Percentiles rank a stretch among this genome's conserved stretches.
Conservation (phyloP, 306 rosid species). For the Sphenostylis stenocarpa region DNA sequence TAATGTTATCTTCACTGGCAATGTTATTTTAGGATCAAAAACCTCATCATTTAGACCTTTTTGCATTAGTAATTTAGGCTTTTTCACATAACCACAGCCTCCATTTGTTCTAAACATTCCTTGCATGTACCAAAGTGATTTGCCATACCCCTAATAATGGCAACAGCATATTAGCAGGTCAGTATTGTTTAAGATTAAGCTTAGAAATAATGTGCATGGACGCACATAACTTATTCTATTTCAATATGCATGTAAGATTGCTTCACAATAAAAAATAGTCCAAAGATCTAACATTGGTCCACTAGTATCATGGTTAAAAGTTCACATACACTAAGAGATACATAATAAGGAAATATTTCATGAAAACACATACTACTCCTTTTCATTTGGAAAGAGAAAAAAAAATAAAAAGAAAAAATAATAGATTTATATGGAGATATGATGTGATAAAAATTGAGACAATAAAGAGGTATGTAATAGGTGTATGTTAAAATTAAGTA, state of each 20-base stretch:
- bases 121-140: constrained; percentile 71
- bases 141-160: constrained; percentile 62
- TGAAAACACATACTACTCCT: no score
- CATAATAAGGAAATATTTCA: no score
- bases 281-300: neutral
- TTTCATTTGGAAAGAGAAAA: no score
- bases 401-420: no score
- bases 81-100: constrained; percentile 78
- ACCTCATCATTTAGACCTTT: constrained; percentile 50
- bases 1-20: constrained; percentile 53
- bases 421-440: no score
- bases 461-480: no score
- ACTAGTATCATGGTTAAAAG: neutral
- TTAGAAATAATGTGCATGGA: neutral
- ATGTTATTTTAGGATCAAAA: constrained; percentile 60
- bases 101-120: constrained; percentile 91
- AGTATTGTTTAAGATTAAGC: neutral
- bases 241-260: neutral
- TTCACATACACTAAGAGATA: constrained; percentile 2
- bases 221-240: neutral
- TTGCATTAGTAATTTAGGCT: constrained; percentile 56
- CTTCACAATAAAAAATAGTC: neutral
- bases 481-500: no score
- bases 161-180: constrained; percentile 20
- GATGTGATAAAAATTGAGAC: no score